Evolutionary conservation across 2,329 filamentous ascomycete genomes (phyloP).

Genomic region (Fusarium avenaceum): DNA sequence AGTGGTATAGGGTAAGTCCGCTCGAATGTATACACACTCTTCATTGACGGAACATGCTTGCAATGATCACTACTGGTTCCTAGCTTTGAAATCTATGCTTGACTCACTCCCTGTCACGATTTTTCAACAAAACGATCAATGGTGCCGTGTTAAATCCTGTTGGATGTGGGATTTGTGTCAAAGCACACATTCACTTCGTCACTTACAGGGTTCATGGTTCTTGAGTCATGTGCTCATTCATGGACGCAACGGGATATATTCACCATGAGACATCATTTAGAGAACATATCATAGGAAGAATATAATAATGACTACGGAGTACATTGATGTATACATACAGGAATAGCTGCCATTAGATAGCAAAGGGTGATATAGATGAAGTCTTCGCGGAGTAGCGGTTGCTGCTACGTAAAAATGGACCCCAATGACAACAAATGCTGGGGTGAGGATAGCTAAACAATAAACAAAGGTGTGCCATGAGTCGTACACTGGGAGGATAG

Average conservation of each 20-base stretch:
- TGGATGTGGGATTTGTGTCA: constrained; percentile 10
- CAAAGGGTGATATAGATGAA: background rate
- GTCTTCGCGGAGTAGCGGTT: background rate
- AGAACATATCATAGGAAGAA: background rate
- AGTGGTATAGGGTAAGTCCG: background rate
- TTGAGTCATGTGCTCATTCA: constrained; percentile 21
- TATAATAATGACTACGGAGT: background rate
- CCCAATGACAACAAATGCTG: background rate
- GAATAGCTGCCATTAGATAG: background rate
- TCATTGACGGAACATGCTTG: background rate
- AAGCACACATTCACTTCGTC: constrained; percentile 18
- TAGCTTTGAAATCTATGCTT: background rate
- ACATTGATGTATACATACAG: background rate
- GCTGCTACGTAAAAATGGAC: background rate
- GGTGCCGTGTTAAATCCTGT: background rate
- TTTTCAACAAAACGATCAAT: background rate
- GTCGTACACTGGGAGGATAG: constrained; percentile 30
- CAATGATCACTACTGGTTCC: background rate
- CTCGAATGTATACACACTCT: background rate
- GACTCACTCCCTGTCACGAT: background rate
- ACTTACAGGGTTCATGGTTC: constrained; percentile 24
- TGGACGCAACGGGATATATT: background rate
- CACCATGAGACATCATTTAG: background rate
- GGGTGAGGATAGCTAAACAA: constrained; percentile 2
- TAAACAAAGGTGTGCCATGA: constrained; percentile 30